These are phyloP conservation scores for Bipolaris sorokiniana DNA, from an alignment of 2,329 filamentous ascomycete genomes.

Conservation along the genomic window DNA sequence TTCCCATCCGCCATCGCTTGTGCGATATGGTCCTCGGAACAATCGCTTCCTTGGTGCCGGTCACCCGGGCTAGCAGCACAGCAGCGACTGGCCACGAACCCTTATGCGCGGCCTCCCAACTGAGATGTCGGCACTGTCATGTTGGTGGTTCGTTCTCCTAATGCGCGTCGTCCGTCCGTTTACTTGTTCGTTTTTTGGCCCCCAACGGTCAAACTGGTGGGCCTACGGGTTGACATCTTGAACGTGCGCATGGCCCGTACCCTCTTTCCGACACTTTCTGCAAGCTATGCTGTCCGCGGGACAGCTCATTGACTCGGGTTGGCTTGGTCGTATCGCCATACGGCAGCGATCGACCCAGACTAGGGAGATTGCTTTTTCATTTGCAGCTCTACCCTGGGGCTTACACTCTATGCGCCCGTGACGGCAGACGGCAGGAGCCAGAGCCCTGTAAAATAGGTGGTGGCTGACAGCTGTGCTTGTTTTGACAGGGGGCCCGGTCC, in stretches of 20 bases:
- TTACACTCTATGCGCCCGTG: conserved; percentile 29
- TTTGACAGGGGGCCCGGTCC: conserved; percentile 13
- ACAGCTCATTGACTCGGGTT: conserved; percentile 20
- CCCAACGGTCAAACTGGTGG: conserved; percentile 31
- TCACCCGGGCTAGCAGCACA: conserved; percentile 28
- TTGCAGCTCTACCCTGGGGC: conserved; percentile 29
- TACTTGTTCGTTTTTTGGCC: conserved; percentile 26
- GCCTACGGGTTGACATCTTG: conserved; percentile 20
- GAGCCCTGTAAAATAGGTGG: conserved; percentile 33
- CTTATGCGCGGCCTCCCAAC: conserved; percentile 23
- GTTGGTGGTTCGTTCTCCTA: conserved; percentile 14
- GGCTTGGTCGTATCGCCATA: conserved; percentile 23
- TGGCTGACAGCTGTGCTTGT: conserved; percentile 36
- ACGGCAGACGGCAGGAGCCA: conserved; percentile 29
- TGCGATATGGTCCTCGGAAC: conserved; percentile 20
- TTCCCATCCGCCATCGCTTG: conserved; percentile 31
- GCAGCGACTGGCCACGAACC: conserved; percentile 17
- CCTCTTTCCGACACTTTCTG: conserved; percentile 14
- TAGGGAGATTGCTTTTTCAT: conserved; percentile 37
- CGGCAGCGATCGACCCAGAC: conserved; percentile 32
- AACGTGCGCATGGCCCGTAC: conserved; percentile 20
- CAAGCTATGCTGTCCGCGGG: conserved; percentile 23
- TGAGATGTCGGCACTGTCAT: conserved; percentile 4
- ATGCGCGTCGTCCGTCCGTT: conserved; percentile 10
- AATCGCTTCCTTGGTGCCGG: conserved; percentile 31